Conservation (phyloP, 2,329 filamentous ascomycete genomes). For the Aspergillus sp. region DNA sequence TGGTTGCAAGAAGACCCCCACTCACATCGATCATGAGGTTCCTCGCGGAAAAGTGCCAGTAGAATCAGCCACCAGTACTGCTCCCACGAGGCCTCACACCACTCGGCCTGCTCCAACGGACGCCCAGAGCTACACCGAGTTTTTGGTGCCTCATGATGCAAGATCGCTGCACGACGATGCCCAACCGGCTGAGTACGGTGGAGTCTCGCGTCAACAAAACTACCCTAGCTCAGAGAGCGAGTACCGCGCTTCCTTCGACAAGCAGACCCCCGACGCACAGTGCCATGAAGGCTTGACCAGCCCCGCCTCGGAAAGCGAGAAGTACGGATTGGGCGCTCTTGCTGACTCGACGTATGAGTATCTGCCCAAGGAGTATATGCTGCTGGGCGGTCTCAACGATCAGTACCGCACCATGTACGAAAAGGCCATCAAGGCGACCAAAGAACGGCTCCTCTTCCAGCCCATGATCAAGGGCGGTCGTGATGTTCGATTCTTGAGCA, state of each 20-base stretch:
- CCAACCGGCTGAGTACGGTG: conserved; percentile 30
- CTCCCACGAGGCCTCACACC: background rate
- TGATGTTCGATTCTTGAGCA: conserved; percentile 46
- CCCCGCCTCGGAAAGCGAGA: conserved; percentile 37
- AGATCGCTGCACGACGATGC: conserved; percentile 28
- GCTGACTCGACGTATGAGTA: conserved; percentile 55
- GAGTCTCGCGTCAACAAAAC: conserved; percentile 6
- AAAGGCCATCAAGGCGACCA: conserved; percentile 40
- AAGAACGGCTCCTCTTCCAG: conserved; percentile 46
- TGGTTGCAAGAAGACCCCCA: conserved; percentile 63
- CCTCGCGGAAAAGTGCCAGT: conserved; percentile 7
- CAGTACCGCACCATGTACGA: conserved; percentile 50
- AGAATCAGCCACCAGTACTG: conserved; percentile 5
- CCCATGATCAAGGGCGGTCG: conserved; percentile 47
- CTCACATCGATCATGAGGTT: conserved; percentile 18
- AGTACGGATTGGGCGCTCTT: conserved; percentile 47
- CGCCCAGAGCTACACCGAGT: conserved; percentile 27
- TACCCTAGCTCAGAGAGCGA: conserved; percentile 10
- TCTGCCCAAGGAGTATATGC: conserved; percentile 52
- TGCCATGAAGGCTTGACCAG: conserved; percentile 45
- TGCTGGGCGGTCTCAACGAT: conserved; percentile 46
- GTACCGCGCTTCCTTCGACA: conserved; percentile 11
- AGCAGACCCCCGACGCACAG: conserved; percentile 18
- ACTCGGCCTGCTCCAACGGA: conserved; percentile 21
- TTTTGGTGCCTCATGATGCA: conserved; percentile 24